phyloP scores from a whole-genome alignment of 306 rosid genomes.

The Vigna unguiculata region DNA sequence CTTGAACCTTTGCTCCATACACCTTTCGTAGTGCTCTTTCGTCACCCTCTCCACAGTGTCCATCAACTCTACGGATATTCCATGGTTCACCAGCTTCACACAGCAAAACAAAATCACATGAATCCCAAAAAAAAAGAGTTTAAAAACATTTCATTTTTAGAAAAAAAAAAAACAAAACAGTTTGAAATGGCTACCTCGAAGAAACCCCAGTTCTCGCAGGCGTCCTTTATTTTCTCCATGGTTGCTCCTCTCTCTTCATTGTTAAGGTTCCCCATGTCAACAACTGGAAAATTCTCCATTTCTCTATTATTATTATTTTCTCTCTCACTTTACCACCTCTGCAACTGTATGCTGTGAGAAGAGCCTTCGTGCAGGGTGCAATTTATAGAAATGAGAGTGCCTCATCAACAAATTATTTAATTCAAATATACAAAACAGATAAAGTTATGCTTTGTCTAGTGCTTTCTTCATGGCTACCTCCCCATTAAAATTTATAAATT shows the following conservation, averaged over 20 bases:
- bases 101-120: not conserved
- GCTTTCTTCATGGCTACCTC: conserved; percentile 9
- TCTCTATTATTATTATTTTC: conserved; percentile 14
- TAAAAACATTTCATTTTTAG: too few relatives aligned
- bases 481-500: not conserved
- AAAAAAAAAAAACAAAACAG: too few relatives aligned
- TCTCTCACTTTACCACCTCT: conserved; percentile 28
- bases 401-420: conserved; percentile 2
- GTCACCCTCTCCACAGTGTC: conserved; percentile 74
- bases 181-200: conserved; percentile 67
- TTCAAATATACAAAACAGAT: not conserved
- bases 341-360: conserved; percentile 23
- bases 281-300: conserved; percentile 68
- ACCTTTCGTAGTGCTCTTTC: conserved; percentile 77
- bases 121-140: too few relatives aligned
- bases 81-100: conserved; percentile 76
- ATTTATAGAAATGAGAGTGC: conserved; percentile 58
- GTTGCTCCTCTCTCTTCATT: conserved; percentile 59
- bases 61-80: conserved; percentile 73
- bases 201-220: conserved; percentile 91
- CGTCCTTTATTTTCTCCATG: conserved; percentile 68
- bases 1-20: conserved; percentile 78
- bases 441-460: conserved; percentile 21
- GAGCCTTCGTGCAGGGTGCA: conserved; percentile 6
- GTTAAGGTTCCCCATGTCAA: conserved; percentile 73